Percentiles rank a stretch among this genome's conserved stretches.
phyloP scores from a whole-genome alignment of 2,329 filamentous ascomycete genomes.

The Dothistroma septosporum region DNA sequence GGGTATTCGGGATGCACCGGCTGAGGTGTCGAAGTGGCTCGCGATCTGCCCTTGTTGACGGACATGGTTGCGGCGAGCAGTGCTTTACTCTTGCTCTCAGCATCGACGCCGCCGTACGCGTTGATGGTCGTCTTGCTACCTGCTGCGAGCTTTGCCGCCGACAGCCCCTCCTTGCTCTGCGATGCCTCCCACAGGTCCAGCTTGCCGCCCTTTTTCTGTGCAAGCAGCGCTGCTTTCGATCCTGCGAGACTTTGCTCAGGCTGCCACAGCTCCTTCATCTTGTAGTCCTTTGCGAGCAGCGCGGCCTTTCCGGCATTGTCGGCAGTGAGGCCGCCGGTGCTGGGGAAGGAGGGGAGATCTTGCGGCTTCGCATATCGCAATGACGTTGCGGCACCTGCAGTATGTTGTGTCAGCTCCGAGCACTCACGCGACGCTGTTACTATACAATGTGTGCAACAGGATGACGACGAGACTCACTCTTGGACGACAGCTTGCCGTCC shows the following conservation, averaged over 20 bases:
- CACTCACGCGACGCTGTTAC: not conserved
- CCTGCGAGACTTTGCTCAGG: conserved; percentile 62
- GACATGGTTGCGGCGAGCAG: conserved; percentile 73
- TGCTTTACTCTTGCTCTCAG: conserved; percentile 59
- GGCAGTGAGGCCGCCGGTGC: conserved; percentile 63
- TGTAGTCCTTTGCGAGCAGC: conserved; percentile 56
- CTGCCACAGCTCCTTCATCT: conserved; percentile 59
- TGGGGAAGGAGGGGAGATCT: conserved; percentile 71
- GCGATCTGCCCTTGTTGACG: conserved; percentile 58
- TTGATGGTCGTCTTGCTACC: conserved; percentile 48
- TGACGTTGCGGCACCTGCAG: conserved; percentile 55
- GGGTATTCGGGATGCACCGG: conserved; percentile 47
- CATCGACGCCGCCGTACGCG: conserved; percentile 45
- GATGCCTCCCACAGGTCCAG: conserved; percentile 51
- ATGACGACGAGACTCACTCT: conserved; percentile 45
- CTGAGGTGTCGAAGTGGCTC: conserved; percentile 58
- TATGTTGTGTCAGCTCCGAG: conserved; percentile 1
- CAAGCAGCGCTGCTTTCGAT: conserved; percentile 70
- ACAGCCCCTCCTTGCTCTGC: conserved; percentile 54
- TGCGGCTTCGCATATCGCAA: conserved; percentile 69
- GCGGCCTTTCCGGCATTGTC: conserved; percentile 59
- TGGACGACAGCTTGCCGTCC: conserved; percentile 55
- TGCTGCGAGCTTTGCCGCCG: conserved; percentile 67
- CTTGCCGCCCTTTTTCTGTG: conserved; percentile 52
- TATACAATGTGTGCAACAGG: conserved; percentile 2